Evolutionary conservation across 305 asterid genomes (phyloP).

Genomic region (Andrographis paniculata): DNA sequence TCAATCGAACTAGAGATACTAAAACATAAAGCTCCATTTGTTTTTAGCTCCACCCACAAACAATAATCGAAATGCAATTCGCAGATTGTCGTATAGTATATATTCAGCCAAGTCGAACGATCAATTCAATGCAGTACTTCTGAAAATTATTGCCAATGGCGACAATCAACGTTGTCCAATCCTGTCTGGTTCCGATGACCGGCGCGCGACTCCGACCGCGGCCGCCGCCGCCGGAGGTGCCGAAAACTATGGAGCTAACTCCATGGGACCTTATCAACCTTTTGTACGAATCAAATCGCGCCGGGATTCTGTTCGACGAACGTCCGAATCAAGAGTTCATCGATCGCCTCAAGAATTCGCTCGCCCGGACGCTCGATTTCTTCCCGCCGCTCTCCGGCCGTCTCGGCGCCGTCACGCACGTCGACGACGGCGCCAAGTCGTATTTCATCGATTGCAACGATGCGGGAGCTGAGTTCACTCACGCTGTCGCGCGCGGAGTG

Average conservation of each 20-base stretch:
- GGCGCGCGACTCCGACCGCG: no score
- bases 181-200: no score
- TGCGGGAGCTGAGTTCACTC: conserved; percentile 28
- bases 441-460: conserved; percentile 31
- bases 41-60: no score
- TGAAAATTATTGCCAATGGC: no score
- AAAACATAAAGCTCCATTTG: no score
- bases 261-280: conserved; percentile 31
- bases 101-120: no score
- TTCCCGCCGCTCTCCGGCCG: conserved; percentile 40
- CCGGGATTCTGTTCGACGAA: conserved; percentile 23
- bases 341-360: conserved; percentile 25
- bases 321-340: conserved; percentile 14
- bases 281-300: conserved; percentile 15
- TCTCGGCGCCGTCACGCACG: conserved; percentile 10
- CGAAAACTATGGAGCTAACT: conserved; percentile 23
- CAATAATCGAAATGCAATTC: no score
- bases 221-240: no score
- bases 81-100: no score
- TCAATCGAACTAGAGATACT: no score
- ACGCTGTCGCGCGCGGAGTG: conserved; percentile 12
- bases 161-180: no score
- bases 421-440: conserved; percentile 6
- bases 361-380: conserved; percentile 25
- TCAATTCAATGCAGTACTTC: no score